phyloP scores from a whole-genome alignment of 1,284 basidiomycete genomes.

The Cutaneotrichosporon sp. region DNA sequence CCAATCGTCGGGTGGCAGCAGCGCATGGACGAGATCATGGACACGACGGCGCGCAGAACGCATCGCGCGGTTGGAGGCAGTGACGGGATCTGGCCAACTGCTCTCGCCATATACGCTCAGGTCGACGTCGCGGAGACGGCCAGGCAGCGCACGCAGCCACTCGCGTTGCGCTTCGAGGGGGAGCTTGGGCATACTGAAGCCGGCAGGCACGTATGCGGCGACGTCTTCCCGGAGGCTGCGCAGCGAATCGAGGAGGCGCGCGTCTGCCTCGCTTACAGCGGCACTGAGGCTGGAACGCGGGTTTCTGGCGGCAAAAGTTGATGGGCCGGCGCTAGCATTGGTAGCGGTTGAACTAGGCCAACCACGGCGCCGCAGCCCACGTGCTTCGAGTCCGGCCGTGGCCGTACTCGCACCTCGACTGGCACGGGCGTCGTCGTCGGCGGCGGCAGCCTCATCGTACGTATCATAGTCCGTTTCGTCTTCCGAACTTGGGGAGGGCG shows the following conservation, averaged over 20 bases:
- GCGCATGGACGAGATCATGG: slow-evolving; percentile 37
- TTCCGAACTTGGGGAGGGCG: slow-evolving; percentile 9
- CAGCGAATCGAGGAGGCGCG: slow-evolving; percentile 29
- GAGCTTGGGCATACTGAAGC: slow-evolving; percentile 6
- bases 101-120: slow-evolving; percentile 14
- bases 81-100: slow-evolving; percentile 15
- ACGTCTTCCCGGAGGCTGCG: slow-evolving; percentile 41
- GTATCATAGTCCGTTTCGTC: slow-evolving; percentile 16
- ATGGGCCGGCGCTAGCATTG: too few relatives aligned
- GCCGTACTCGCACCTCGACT: too few relatives aligned
- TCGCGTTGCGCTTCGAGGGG: slow-evolving; percentile 19
- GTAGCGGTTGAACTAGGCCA: too few relatives aligned
- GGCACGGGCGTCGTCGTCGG: not conserved
- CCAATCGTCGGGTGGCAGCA: slow-evolving; percentile 47
- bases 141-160: slow-evolving; percentile 37
- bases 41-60: slow-evolving; percentile 34
- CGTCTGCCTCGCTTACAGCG: not conserved
- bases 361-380: too few relatives aligned
- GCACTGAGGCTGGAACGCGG: not conserved
- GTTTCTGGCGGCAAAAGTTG: not conserved
- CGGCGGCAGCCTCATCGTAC: not conserved
- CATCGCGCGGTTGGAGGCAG: slow-evolving; percentile 18
- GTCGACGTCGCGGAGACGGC: slow-evolving; percentile 30
- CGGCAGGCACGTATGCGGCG: slow-evolving; percentile 31
- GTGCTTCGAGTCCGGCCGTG: too few relatives aligned